Percentiles rank a stretch among this genome's conserved stretches.
Evolutionary conservation across 257 asterid species (phyloP).

Genomic region (Galeopsis tetrahit): DNA sequence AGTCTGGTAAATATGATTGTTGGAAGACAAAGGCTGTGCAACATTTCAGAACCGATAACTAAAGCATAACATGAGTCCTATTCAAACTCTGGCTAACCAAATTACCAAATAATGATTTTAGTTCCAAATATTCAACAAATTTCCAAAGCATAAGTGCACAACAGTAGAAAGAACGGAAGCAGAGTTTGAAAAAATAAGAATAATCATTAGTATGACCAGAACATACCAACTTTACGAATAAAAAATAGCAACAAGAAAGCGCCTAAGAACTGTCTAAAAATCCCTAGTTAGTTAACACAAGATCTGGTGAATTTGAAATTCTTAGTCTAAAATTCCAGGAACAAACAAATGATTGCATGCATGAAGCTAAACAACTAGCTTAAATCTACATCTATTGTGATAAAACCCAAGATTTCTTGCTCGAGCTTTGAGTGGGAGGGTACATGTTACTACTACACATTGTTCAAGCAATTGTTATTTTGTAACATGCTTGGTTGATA

Average conservation of each 20-base stretch:
- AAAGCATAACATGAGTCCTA: background rate
- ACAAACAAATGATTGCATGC: background rate
- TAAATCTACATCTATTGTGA: background rate
- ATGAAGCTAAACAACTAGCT: background rate
- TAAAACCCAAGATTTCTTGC: background rate
- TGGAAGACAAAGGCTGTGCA: background rate
- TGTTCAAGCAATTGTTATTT: background rate
- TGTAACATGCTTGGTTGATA: background rate
- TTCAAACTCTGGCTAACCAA: background rate
- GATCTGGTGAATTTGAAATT: background rate
- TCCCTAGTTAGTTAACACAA: background rate
- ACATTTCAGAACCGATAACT: background rate
- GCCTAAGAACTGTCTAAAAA: background rate
- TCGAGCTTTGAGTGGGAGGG: background rate
- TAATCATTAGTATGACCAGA: background rate
- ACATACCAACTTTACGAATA: background rate
- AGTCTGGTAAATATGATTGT: background rate
- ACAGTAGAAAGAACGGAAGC: background rate
- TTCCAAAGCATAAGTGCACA: background rate
- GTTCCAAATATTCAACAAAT: background rate
- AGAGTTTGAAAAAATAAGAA: background rate
- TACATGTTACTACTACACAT: background rate
- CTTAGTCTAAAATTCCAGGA: background rate
- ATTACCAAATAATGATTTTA: background rate
- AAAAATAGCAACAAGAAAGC: background rate